Evolutionary conservation across 2,329 filamentous ascomycete species (phyloP).

Genomic region (Myriosclerotinia scirpicola): DNA sequence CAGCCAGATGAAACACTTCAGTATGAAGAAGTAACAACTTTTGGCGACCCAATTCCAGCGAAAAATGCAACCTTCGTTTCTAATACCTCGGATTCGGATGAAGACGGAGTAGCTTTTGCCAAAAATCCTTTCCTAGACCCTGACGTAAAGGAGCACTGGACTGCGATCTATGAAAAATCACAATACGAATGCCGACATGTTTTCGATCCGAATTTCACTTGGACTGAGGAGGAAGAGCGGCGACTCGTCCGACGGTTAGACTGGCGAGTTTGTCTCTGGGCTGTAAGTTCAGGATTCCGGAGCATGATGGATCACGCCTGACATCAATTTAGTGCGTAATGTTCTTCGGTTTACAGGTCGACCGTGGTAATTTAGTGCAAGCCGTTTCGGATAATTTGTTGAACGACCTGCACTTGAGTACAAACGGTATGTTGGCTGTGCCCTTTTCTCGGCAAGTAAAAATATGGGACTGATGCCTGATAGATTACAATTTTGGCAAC

Average conservation of each 20-base stretch:
- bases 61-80: constrained; percentile 8
- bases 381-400: constrained; percentile 63
- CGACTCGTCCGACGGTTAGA: constrained; percentile 34
- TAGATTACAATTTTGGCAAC: constrained; percentile 35
- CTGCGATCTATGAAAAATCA: constrained; percentile 33
- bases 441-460: too few species aligned
- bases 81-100: constrained; percentile 26
- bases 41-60: constrained; percentile 25
- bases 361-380: constrained; percentile 58
- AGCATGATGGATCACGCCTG: neutral
- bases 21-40: constrained; percentile 29
- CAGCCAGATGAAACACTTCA: constrained; percentile 22
- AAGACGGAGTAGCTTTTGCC: constrained; percentile 26
- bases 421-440: constrained; percentile 41
- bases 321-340: constrained; percentile 57
- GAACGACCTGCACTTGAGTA: constrained; percentile 48
- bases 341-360: constrained; percentile 61
- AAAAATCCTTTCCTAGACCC: constrained; percentile 35
- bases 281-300: constrained; percentile 24
- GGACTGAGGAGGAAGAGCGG: constrained; percentile 36
- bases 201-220: constrained; percentile 34
- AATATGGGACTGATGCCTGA: neutral
- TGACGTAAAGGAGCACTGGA: constrained; percentile 33
- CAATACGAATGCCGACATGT: constrained; percentile 35
- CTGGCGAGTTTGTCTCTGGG: constrained; percentile 33